Evolutionary conservation across 352 stramenopile genomes (phyloP).

Genomic region (Globisporangium nunn): DNA sequence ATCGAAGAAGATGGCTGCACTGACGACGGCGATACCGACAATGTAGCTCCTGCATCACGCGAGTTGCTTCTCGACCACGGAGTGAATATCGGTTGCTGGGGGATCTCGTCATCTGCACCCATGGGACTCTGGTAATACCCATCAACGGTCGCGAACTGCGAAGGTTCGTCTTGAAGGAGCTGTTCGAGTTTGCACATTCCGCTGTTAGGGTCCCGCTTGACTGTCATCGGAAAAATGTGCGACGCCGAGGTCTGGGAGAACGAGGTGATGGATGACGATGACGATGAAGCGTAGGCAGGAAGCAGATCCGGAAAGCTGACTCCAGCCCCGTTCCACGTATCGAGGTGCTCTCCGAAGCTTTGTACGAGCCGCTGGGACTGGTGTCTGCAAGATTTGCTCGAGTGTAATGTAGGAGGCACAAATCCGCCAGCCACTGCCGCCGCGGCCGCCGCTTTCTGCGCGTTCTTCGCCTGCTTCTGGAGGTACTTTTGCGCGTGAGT

Average conservation of each 20-base stretch:
- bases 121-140: conserved; percentile 47
- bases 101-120: conserved; percentile 40
- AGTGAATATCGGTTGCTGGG: conserved; percentile 23
- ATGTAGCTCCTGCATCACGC: conserved; percentile 3
- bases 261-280: conserved; percentile 14
- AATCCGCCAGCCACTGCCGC: conserved; percentile 11
- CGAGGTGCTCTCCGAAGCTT: conserved; percentile 8
- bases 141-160: conserved; percentile 20
- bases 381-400: neutral
- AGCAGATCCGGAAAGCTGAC: conserved; percentile 11
- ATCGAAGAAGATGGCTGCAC: conserved; percentile 6
- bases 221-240: conserved; percentile 6
- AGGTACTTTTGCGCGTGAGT: conserved; percentile 97
- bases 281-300: neutral
- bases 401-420: neutral
- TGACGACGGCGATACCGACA: neutral
- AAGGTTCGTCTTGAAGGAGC: conserved; percentile 52
- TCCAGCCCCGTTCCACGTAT: conserved; percentile 3
- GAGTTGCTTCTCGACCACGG: conserved; percentile 14
- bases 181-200: conserved; percentile 37
- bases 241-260: conserved; percentile 4
- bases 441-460: conserved; percentile 29
- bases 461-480: conserved; percentile 72
- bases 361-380: conserved; percentile 3
- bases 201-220: conserved; percentile 4